Conservation (phyloP, 108 stramenopile genomes). For the Mediolabrus comicus region DNA sequence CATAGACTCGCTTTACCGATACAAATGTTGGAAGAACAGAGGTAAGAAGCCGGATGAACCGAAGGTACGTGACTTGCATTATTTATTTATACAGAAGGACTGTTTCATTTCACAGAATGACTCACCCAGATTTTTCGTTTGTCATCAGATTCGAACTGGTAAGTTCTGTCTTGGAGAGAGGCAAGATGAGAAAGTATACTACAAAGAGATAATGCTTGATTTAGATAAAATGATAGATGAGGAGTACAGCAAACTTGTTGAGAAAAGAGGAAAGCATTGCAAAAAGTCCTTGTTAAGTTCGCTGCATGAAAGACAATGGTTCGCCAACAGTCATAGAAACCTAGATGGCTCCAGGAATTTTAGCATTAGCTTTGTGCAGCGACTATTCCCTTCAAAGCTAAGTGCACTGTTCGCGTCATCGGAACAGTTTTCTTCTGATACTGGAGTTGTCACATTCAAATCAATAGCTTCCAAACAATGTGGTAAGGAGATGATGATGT, state of each 20-base stretch:
- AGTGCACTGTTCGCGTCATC: not conserved
- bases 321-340: too few relatives aligned
- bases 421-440: conserved; percentile 31
- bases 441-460: conserved; percentile 63
- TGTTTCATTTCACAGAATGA: too few relatives aligned
- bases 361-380: not conserved
- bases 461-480: conserved; percentile 57
- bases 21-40: conserved; percentile 19
- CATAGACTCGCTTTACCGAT: conserved; percentile 37
- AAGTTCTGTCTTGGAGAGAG: conserved; percentile 19
- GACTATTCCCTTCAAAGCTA: conserved; percentile 1
- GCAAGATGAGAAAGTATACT: conserved; percentile 23
- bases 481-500: conserved; percentile 40
- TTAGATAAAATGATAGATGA: conserved; percentile 5
- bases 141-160: conserved; percentile 8
- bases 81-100: too few relatives aligned
- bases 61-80: conserved; percentile 9
- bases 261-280: conserved; percentile 18
- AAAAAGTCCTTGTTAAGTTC: not conserved
- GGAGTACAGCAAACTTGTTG: conserved; percentile 28
- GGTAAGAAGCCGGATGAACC: conserved; percentile 14
- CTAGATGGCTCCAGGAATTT: not conserved
- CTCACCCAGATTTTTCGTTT: not conserved
- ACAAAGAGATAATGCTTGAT: conserved; percentile 12
- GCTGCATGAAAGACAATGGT: not conserved